These are phyloP conservation scores for Tilletia walkeri DNA, from an alignment of 1,284 basidiomycete species.

Conservation along the genomic window DNA sequence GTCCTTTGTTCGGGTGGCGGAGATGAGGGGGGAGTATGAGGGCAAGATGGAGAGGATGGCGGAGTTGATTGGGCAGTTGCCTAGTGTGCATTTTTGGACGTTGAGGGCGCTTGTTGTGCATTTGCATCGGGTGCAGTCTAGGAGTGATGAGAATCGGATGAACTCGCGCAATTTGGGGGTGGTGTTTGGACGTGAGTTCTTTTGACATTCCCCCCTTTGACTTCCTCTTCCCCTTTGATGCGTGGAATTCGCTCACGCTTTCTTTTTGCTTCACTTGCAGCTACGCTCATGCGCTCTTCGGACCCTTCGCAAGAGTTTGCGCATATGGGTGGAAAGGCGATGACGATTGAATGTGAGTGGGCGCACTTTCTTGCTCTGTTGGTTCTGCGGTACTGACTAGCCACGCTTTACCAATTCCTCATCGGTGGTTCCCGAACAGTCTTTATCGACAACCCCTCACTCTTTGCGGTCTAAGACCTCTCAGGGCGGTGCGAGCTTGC, in stretches of 20 bases:
- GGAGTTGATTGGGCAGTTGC: slow-evolving; percentile 74
- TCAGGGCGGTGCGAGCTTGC: too few species aligned
- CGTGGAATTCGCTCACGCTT: not conserved
- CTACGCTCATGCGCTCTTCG: slow-evolving; percentile 85
- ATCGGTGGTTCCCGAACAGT: slow-evolving; percentile 4
- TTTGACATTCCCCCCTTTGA: not conserved
- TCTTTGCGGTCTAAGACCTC: slow-evolving; percentile 20
- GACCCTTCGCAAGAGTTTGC: slow-evolving; percentile 86
- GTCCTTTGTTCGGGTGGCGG: slow-evolving; percentile 65
- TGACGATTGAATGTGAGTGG: slow-evolving; percentile 61
- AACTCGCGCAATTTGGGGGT: slow-evolving; percentile 93
- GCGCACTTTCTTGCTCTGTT: slow-evolving; percentile 71
- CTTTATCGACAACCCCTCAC: slow-evolving; percentile 26
- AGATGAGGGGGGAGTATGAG: slow-evolving; percentile 22
- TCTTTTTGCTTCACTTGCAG: slow-evolving; percentile 58
- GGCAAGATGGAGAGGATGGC: slow-evolving; percentile 47
- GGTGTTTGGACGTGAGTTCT: slow-evolving; percentile 91
- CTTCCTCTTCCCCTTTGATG: not conserved
- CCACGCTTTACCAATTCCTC: slow-evolving; percentile 44
- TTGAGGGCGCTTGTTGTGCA: slow-evolving; percentile 80
- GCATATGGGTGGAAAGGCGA: slow-evolving; percentile 92
- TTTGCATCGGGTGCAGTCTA: slow-evolving; percentile 62
- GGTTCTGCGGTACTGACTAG: slow-evolving; percentile 71
- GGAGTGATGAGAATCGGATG: slow-evolving; percentile 77
- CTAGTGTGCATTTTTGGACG: slow-evolving; percentile 82